Percentiles rank a stretch among this genome's conserved stretches.
phyloP scores from a whole-genome alignment of 139 green algal species.

The Volvox africanus region DNA sequence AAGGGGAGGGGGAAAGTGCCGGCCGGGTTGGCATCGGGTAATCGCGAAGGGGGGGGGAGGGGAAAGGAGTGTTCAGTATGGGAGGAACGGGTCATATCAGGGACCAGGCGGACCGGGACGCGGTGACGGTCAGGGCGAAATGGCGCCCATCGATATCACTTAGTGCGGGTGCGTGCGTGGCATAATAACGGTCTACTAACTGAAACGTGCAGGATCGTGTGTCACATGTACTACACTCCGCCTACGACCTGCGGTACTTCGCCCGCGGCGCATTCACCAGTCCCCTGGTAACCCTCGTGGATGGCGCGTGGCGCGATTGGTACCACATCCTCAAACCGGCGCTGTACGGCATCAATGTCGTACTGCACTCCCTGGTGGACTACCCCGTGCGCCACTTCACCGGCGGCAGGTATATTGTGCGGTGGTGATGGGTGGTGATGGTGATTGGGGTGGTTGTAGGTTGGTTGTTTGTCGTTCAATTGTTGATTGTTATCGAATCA shows the following conservation, averaged over 20 bases:
- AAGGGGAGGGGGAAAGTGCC: no score
- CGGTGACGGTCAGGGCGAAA: no score
- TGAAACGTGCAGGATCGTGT: conserved; percentile 9
- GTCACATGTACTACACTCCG: neutral
- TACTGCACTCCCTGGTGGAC: conserved; percentile 40
- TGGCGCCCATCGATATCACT: no score
- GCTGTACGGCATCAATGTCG: conserved; percentile 1
- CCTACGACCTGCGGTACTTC: conserved; percentile 52
- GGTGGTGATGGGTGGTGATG: neutral
- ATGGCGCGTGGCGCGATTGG: conserved; percentile 36
- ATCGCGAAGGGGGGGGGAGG: no score
- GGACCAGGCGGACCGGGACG: no score
- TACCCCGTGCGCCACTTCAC: conserved; percentile 37
- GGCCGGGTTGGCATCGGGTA: no score
- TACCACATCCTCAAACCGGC: neutral
- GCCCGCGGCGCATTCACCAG: conserved; percentile 50
- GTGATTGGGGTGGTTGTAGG: no score
- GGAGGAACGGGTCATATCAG: no score
- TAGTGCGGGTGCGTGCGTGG: no score
- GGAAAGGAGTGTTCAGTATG: no score
- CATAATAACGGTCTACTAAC: neutral
- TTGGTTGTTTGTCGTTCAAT: no score
- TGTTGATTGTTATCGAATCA: no score
- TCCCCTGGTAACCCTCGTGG: conserved; percentile 13
- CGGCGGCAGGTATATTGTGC: conserved; percentile 11